These are phyloP conservation scores for Pseudomonodictys pantanalensis DNA, from an alignment of 495 filamentous ascomycete species.

Conservation along the genomic window DNA sequence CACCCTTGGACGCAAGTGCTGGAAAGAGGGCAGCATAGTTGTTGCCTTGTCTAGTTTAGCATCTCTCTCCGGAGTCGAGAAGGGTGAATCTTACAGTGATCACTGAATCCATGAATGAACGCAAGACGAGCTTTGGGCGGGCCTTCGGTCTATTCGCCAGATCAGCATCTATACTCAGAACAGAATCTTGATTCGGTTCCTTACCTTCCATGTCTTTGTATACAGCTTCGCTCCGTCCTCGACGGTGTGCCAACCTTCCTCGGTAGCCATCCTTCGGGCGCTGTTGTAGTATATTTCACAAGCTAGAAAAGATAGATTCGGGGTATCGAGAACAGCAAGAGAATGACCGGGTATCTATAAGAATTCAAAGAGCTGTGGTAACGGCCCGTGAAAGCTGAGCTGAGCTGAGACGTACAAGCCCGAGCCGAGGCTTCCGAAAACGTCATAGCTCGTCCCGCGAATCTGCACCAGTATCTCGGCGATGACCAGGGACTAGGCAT, in stretches of 20 bases:
- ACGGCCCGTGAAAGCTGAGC: constrained; percentile 13
- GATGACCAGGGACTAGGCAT: too few species aligned
- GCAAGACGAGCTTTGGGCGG: constrained; percentile 66
- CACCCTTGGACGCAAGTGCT: constrained; percentile 63
- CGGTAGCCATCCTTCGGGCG: constrained; percentile 22
- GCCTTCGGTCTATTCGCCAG: constrained; percentile 19
- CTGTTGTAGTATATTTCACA: not conserved
- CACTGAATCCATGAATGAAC: constrained; percentile 84
- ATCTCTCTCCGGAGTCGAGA: not conserved
- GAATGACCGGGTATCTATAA: not conserved
- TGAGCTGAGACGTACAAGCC: not conserved
- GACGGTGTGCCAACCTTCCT: constrained; percentile 38
- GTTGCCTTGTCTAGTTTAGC: constrained; percentile 49
- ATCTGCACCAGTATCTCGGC: too few species aligned
- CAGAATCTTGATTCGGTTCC: not conserved
- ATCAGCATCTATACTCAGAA: not conserved
- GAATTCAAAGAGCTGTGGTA: not conserved
- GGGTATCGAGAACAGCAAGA: not conserved
- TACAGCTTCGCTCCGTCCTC: constrained; percentile 65
- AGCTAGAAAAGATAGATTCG: not conserved
- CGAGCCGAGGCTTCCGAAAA: constrained; percentile 8
- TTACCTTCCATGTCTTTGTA: constrained; percentile 83
- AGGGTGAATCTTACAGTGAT: constrained; percentile 55
- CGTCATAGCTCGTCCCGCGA: too few species aligned
- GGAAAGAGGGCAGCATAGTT: constrained; percentile 68